A percentile compares a stretch with the other conserved stretches of the same genome.
These are phyloP conservation scores for Epichloe sibirici DNA, from an alignment of 2,329 filamentous ascomycete species.

Conservation along the genomic window DNA sequence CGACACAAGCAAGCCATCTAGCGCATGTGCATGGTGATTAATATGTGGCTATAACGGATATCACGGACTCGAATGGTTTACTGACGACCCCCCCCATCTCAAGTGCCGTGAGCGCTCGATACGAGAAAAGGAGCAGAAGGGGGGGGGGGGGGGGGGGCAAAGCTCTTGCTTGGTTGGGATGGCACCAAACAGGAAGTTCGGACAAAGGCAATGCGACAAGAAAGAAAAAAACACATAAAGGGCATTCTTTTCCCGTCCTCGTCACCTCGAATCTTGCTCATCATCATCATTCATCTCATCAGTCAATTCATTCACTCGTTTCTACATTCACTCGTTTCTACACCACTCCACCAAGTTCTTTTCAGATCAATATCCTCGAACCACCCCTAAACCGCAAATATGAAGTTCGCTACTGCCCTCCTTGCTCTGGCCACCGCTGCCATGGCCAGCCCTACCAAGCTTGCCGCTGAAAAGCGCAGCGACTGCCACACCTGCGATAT, in stretches of 20 bases:
- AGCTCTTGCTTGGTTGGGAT: no score
- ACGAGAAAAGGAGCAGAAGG: no score
- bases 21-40: background rate
- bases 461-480: background rate
- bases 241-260: background rate
- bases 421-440: constrained; percentile 1
- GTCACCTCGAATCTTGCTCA: background rate
- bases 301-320: background rate
- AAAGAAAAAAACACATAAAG: background rate
- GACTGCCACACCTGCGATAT: no score
- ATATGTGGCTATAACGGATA: background rate
- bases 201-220: no score
- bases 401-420: constrained; percentile 3
- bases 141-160: no score
- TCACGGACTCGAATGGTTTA: background rate
- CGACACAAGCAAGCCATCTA: background rate
- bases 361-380: no score
- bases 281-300: background rate
- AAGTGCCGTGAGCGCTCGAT: no score
- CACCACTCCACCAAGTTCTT: background rate
- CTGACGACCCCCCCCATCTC: no score
- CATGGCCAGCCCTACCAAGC: background rate
- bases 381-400: background rate
- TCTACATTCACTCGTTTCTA: background rate
- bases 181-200: no score